Conservation (phyloP, 495 filamentous ascomycete species). For the Aspergillus bridgeri region DNA sequence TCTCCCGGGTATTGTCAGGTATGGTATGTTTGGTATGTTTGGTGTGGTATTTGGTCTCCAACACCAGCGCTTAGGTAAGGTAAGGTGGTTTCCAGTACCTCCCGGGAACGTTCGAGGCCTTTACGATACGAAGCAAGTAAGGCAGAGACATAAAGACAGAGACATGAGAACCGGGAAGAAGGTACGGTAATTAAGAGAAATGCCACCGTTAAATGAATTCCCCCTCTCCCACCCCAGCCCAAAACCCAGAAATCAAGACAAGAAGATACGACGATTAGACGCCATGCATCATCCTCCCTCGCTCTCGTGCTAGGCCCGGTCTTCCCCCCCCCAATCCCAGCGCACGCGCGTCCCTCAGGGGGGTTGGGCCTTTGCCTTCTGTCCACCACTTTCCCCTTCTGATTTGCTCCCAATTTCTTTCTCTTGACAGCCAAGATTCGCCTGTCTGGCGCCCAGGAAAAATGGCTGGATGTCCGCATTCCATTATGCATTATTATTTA, state of each 20-base stretch:
- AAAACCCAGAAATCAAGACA: neutral
- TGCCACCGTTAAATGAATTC: neutral
- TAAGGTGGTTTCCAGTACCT: too few species aligned
- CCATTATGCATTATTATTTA: neutral
- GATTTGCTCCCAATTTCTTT: conserved; percentile 18
- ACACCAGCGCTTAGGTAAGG: too few species aligned
- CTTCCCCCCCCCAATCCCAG: conserved; percentile 1
- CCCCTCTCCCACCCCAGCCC: too few species aligned
- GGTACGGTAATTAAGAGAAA: neutral
- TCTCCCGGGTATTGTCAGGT: neutral
- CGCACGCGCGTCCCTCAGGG: conserved; percentile 26
- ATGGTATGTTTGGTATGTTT: too few species aligned
- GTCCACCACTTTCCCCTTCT: conserved; percentile 14
- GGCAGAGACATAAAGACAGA: too few species aligned
- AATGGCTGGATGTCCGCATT: conserved; percentile 6
- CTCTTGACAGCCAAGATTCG: conserved; percentile 5
- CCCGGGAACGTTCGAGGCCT: too few species aligned
- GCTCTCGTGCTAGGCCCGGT: neutral
- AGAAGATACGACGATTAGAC: conserved; percentile 14
- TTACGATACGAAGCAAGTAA: too few species aligned
- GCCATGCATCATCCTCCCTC: neutral
- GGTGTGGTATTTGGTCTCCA: too few species aligned
- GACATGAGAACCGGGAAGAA: too few species aligned
- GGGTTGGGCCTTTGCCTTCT: conserved; percentile 19
- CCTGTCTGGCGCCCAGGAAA: conserved; percentile 10